Base-by-base conservation (phyloP, 73 alveolate genomes). In the Paramecium sonneborni region DNA sequence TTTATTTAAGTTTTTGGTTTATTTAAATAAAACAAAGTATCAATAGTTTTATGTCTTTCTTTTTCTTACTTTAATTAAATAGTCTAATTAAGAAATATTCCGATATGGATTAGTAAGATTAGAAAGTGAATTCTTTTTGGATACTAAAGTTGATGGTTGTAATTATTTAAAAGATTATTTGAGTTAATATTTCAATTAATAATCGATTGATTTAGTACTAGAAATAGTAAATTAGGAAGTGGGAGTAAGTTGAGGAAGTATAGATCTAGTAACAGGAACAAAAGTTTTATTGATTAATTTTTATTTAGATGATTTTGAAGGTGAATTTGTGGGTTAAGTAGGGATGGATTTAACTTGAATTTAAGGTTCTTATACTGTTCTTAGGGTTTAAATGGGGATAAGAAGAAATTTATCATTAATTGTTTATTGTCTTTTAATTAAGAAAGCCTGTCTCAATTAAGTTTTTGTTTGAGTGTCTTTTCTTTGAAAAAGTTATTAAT, bases 361-460 rank as follows among this genome's bases (percentile, higher is more conserved):
- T 12, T 30, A 12, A 7, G 84, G 5, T 5, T 62, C 46, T 14
- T 62, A 14, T 1, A 62, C 26, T 5, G 84, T 26, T 62, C 12
- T 62, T 15, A 62, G 39, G 7, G 39, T 62, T 62, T 72, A 32
- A 6, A 72, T 30, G 9, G 86, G 86, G 2, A 72, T 72, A 18
- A 72, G 57, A 20, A 72, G 55, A 2, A 72, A 30, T 72, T 72
- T 72, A 34, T 72, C 86, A 34, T 72, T 72, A 2, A 72, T 72
- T 12, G 86, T 72, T 38, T 72, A 34, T 37, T 72, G 44, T 72
- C 86, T 72, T 38, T 72, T 72, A 72, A 72, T 18, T 4, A 72
- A 11, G 38, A 72, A 32, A 9, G 20, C 24, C 20, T 62, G 84
- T 26, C 84, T 26, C 1, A 62, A 12, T 62, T 26, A 12, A 0